Evolutionary conservation across 176 grass and related monocot species (phyloP), one percentile per base, ranked within the genome.

Genomic region (Zea luxurians): DNA sequence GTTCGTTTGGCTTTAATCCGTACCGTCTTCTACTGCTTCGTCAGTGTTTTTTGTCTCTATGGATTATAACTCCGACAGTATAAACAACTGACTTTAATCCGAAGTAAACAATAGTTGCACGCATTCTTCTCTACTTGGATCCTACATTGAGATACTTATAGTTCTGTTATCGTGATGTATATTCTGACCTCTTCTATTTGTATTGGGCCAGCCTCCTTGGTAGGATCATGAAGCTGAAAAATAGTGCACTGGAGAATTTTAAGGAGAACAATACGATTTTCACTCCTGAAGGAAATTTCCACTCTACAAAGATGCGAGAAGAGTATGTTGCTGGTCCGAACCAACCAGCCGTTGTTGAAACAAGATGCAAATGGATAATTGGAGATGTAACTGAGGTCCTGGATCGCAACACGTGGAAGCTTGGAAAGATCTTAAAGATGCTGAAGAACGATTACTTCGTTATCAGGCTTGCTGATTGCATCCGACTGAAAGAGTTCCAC

Each of bases 381-480:
- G 91, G 91, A 64, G 91, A 93, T 50, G 55, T 88, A 49, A 87
- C 91, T 6, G 91, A 93, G 70, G 87, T 90, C 71, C 78, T 93
- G 27, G 85, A 93, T 77, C 60, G 48, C 13, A 75, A 80, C 67
- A 79, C 85, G 57, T 93, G 91, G 88, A 93, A 76, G 71, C 68
- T 90, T 66, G 91, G 87, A 10, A 93, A 93, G 17, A 85, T 93
- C 34, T 77, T 77, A 48, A 90, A 85, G 61, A 82, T 90, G 77
- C 67, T 90, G 15, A 77, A 90, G 20, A 70, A 85, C 38, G 48
- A 77, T 35, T 80, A 71, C 68, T 81, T 90, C 13, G 85, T 88
- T 46, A 83, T 85, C 75, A 83, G 82, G 80, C 82, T 90, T 41
- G 71, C 77, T 45, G 87, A 84, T 16, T 88, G 85, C 76, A 88